Conservation (phyloP, 169 alveolate genomes). For the Eimeria acervulina region DNA sequence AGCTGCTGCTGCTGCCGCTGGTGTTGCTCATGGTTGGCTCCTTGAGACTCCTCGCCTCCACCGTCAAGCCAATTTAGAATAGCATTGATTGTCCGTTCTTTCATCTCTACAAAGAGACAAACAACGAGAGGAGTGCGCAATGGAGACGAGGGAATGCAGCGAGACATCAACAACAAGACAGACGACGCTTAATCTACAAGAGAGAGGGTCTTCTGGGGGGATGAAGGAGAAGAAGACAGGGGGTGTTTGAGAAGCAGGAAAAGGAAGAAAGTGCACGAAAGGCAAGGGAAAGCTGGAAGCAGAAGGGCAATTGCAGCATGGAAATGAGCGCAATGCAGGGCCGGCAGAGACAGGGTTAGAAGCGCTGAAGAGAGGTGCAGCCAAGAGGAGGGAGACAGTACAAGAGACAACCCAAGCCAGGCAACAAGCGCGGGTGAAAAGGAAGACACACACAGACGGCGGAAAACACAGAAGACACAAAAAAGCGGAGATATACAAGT, state of each 20-base stretch:
- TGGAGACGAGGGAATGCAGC: neutral
- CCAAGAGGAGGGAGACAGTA: neutral
- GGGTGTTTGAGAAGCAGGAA: neutral
- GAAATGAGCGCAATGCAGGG: neutral
- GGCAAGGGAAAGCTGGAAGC: neutral
- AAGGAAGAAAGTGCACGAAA: neutral
- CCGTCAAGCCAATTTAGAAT: conserved; percentile 44
- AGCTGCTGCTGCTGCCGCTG: conserved; percentile 56
- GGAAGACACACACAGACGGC: neutral
- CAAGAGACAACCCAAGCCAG: neutral
- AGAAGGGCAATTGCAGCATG: neutral
- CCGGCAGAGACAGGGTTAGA: neutral
- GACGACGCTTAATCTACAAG: neutral
- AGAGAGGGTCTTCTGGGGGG: neutral
- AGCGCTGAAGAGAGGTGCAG: neutral
- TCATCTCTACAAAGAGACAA: neutral
- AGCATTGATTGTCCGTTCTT: neutral
- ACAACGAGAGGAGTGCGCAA: neutral
- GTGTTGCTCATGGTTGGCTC: conserved; percentile 21
- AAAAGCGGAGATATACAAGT: neutral
- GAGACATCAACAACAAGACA: neutral
- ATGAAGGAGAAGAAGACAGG: neutral
- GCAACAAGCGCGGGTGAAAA: neutral
- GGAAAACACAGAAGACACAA: neutral
- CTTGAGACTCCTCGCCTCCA: conserved; percentile 71